Percentiles rank a stretch among this genome's conserved stretches.
Conservation (phyloP, 164 flowering plant genomes). For the Liquidambar formosana region DNA sequence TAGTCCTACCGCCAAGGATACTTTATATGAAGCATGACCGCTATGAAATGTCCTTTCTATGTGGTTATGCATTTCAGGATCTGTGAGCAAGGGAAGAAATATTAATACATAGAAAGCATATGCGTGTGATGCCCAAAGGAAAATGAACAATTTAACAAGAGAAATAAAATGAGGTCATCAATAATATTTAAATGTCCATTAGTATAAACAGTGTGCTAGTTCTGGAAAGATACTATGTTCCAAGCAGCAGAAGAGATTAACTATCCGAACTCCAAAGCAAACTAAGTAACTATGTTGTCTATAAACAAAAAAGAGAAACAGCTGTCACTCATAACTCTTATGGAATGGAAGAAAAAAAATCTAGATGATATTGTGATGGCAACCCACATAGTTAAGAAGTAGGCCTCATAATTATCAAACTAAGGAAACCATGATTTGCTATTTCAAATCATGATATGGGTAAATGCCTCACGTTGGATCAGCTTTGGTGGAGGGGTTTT, state of each 20-base stretch:
- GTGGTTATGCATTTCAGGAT: slow-evolving; percentile 70
- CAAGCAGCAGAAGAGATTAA: not conserved
- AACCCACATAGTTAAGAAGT: too few species aligned
- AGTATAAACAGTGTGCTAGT: not conserved
- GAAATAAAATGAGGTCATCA: not conserved
- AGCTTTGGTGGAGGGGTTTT: too few species aligned
- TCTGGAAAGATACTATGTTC: not conserved
- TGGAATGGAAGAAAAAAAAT: too few species aligned
- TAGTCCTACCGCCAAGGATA: slow-evolving; percentile 67
- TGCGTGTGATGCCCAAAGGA: not conserved
- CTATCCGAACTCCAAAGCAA: not conserved
- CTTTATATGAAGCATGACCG: slow-evolving; percentile 75
- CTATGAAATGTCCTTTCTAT: slow-evolving; percentile 54
- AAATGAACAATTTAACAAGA: slow-evolving; percentile 2
- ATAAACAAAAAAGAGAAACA: too few species aligned
- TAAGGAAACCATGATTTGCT: too few species aligned
- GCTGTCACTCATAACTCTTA: too few species aligned
- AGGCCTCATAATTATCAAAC: too few species aligned
- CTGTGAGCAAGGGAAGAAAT: slow-evolving; percentile 37
- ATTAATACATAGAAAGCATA: not conserved
- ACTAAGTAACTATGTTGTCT: too few species aligned
- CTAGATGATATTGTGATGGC: too few species aligned
- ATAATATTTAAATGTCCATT: not conserved
- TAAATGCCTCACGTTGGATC: too few species aligned
- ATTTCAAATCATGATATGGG: too few species aligned